Evolutionary conservation across 768 basidiomycete species (phyloP).

Genomic region (Rhizopogon sp.): DNA sequence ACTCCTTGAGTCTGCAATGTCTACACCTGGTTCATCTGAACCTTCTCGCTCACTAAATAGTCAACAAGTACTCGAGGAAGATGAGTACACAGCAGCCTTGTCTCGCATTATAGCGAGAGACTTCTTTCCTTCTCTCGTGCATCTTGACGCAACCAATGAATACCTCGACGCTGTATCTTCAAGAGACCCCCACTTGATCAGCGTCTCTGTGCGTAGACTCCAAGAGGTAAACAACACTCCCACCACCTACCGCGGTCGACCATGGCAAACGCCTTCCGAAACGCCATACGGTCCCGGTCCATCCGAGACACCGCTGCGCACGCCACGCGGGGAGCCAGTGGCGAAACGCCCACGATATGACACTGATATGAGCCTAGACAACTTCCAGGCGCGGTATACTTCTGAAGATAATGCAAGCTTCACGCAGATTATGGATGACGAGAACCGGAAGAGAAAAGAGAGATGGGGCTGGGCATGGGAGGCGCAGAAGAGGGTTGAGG

Average conservation of each 20-base stretch:
- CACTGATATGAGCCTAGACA: slow-evolving; percentile 64
- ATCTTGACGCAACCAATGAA: slow-evolving; percentile 82
- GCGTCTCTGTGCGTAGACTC: slow-evolving; percentile 68
- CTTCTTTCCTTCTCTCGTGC: slow-evolving; percentile 93
- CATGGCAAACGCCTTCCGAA: slow-evolving; percentile 45
- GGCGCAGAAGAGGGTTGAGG: slow-evolving; percentile 78
- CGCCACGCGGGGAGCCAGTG: slow-evolving; percentile 39
- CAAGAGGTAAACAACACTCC: slow-evolving; percentile 60
- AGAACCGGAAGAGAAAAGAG: slow-evolving; percentile 79
- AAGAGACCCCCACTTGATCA: slow-evolving; percentile 74
- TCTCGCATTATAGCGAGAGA: slow-evolving; percentile 93
- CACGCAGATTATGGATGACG: slow-evolving; percentile 84
- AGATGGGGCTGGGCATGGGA: slow-evolving; percentile 93
- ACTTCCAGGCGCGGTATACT: slow-evolving; percentile 88
- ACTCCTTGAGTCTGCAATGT: slow-evolving; percentile 18
- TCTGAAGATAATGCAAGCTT: slow-evolving; percentile 98
- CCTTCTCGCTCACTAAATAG: slow-evolving; percentile 59
- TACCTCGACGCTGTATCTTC: slow-evolving; percentile 78
- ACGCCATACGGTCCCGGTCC: slow-evolving; percentile 62
- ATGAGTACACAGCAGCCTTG: slow-evolving; percentile 88
- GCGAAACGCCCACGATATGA: slow-evolving; percentile 59
- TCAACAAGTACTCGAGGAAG: slow-evolving; percentile 80
- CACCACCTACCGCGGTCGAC: slow-evolving; percentile 24
- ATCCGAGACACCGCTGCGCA: slow-evolving; percentile 62
- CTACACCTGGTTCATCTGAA: slow-evolving; percentile 22